These are phyloP conservation scores for Fusarium algeriense DNA, from an alignment of 2,329 filamentous ascomycete genomes.

Conservation along the genomic window DNA sequence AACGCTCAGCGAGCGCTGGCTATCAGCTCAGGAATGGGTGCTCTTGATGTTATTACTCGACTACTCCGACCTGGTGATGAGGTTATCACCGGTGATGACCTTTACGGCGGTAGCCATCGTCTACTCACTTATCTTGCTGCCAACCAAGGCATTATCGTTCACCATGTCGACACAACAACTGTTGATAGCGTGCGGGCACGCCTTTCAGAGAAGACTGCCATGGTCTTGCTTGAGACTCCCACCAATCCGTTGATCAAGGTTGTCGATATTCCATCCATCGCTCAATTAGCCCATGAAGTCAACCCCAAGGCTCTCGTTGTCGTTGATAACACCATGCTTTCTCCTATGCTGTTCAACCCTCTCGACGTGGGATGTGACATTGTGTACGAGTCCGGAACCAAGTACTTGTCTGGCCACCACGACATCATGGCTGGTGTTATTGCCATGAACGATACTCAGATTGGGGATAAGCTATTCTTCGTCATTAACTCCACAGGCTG, in stretches of 20 bases:
- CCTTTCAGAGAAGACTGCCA: conserved; percentile 84
- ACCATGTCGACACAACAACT: conserved; percentile 94
- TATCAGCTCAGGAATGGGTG: conserved; percentile 97
- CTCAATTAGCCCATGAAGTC: conserved; percentile 78
- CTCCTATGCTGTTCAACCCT: conserved; percentile 92
- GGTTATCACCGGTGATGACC: conserved; percentile 95
- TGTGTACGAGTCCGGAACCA: conserved; percentile 97
- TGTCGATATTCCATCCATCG: conserved; percentile 87
- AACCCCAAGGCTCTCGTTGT: conserved; percentile 86
- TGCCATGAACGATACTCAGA: conserved; percentile 82
- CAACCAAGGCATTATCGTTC: conserved; percentile 91
- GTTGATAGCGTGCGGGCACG: conserved; percentile 76
- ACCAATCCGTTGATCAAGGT: conserved; percentile 99
- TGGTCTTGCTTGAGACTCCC: conserved; percentile 96
- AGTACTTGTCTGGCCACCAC: conserved; percentile 97
- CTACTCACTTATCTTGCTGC: conserved; percentile 91
- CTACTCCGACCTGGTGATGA: conserved; percentile 93
- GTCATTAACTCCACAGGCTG: conserved; percentile 97
- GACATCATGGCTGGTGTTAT: conserved; percentile 99
- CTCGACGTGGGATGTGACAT: conserved; percentile 95
- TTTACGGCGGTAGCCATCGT: conserved; percentile 95
- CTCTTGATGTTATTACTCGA: conserved; percentile 94
- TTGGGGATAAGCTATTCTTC: conserved; percentile 94
- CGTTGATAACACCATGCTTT: conserved; percentile 99
- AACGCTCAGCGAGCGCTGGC: conserved; percentile 90